A percentile compares a stretch with the other conserved stretches of the same genome.
These are phyloP conservation scores for Fusarium nelsonii DNA, from an alignment of 2,329 filamentous ascomycete genomes.

Conservation along the genomic window DNA sequence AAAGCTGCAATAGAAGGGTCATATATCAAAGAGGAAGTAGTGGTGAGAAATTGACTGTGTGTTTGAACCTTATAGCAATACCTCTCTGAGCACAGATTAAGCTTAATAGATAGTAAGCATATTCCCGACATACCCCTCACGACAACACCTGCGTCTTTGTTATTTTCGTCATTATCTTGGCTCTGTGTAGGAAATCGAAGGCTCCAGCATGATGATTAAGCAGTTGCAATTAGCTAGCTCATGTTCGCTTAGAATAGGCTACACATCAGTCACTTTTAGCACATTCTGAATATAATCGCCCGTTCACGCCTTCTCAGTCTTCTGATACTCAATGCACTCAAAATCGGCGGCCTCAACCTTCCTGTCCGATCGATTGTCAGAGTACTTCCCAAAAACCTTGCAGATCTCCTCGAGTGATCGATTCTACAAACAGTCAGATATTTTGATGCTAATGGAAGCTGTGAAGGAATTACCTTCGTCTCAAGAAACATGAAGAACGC, in stretches of 20 bases:
- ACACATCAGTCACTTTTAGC: too few relatives aligned
- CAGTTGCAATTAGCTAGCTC: too few relatives aligned
- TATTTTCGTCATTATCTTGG: too few relatives aligned
- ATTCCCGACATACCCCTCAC: too few relatives aligned
- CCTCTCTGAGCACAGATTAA: too few relatives aligned
- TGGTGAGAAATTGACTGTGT: conserved; percentile 26
- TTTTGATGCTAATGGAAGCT: fast-evolving
- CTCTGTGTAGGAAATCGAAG: too few relatives aligned
- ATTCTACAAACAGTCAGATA: neutral
- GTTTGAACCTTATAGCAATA: too few relatives aligned
- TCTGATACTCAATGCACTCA: neutral
- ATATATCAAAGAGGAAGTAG: conserved; percentile 38
- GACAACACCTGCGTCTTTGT: too few relatives aligned
- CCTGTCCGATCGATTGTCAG: fast-evolving
- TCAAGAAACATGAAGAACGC: conserved; percentile 58
- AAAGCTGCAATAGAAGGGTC: conserved; percentile 49
- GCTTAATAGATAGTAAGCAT: too few relatives aligned
- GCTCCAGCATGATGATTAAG: too few relatives aligned
- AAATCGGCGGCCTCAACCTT: fast-evolving
- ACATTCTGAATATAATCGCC: too few relatives aligned
- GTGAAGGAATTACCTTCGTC: conserved; percentile 33
- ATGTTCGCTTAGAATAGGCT: too few relatives aligned
- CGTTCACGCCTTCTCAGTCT: fast-evolving
- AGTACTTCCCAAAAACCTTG: neutral
- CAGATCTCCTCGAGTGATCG: neutral